Conservation (phyloP, 2,329 filamentous ascomycete species). For the Cladosporium sp. region DNA sequence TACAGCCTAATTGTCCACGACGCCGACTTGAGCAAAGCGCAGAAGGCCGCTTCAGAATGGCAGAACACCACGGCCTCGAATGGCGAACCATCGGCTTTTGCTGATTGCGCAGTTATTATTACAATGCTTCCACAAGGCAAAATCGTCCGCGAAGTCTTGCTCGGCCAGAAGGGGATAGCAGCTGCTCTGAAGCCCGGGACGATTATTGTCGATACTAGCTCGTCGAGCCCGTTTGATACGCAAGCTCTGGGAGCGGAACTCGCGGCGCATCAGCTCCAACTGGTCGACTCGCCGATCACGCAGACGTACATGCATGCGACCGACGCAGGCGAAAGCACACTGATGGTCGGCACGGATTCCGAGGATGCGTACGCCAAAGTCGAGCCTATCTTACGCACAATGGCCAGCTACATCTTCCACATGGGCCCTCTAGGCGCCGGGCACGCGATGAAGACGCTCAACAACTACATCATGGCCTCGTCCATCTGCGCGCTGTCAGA, state of each 20-base stretch:
- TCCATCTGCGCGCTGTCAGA: slow-evolving; percentile 37
- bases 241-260: slow-evolving; percentile 36
- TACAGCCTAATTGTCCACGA: slow-evolving; percentile 37
- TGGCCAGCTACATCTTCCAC: slow-evolving; percentile 39
- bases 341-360: slow-evolving; percentile 38
- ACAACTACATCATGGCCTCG: slow-evolving; percentile 40
- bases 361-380: slow-evolving; percentile 33
- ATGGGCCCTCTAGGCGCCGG: slow-evolving; percentile 39
- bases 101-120: slow-evolving; percentile 37
- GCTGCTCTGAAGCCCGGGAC: slow-evolving; percentile 34
- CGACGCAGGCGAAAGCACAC: slow-evolving; percentile 36
- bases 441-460: slow-evolving; percentile 41
- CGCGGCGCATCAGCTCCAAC: slow-evolving; percentile 32
- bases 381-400: slow-evolving; percentile 36
- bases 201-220: slow-evolving; percentile 39
- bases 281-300: slow-evolving; percentile 40
- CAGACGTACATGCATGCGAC: slow-evolving; percentile 41
- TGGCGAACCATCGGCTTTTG: slow-evolving; percentile 31
- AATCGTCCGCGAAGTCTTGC: slow-evolving; percentile 35
- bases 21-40: slow-evolving; percentile 28
- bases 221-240: slow-evolving; percentile 39
- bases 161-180: slow-evolving; percentile 35
- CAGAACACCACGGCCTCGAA: slow-evolving; percentile 33
- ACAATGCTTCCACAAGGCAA: slow-evolving; percentile 41
- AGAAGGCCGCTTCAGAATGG: slow-evolving; percentile 30